phyloP scores from a whole-genome alignment of 306 rosid species.

The Dryas alaskensis region DNA sequence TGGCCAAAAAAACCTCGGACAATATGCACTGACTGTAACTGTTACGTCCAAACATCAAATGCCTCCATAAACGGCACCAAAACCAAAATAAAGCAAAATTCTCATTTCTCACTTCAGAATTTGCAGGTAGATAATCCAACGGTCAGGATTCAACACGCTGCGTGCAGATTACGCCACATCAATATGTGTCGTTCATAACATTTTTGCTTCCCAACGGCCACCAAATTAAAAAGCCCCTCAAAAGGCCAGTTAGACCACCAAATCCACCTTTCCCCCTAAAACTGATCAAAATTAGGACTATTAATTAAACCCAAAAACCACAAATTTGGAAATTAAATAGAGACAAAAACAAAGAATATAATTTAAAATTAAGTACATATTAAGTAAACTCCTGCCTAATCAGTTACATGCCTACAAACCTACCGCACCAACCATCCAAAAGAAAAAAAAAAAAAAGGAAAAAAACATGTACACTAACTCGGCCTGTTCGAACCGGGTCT shows the following conservation, averaged over 20 bases:
- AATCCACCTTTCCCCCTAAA: conserved; percentile 13
- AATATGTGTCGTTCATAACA: conserved; percentile 31
- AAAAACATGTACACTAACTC: conserved; percentile 43
- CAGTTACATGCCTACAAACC: conserved; percentile 49
- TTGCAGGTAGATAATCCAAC: conserved; percentile 2
- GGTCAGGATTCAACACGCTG: conserved; percentile 14
- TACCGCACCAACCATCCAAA: conserved; percentile 41
- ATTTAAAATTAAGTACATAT: conserved; percentile 1
- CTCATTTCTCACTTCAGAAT: not conserved
- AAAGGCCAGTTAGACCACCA: conserved; percentile 12
- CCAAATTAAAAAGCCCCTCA: conserved; percentile 8
- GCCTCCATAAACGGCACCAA: conserved; percentile 6
- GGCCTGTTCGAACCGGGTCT: conserved; percentile 45
- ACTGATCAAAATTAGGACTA: not conserved
- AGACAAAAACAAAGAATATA: not conserved
- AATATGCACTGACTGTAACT: not conserved
- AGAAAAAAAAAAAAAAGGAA: not conserved
- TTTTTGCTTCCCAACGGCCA: conserved; percentile 52
- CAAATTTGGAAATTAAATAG: not conserved
- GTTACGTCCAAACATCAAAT: not conserved
- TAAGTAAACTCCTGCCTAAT: conserved; percentile 29
- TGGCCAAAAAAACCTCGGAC: not conserved
- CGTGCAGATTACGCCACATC: conserved; percentile 29
- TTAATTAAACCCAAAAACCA: not conserved
- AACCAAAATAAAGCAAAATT: not conserved